phyloP scores from a whole-genome alignment of 164 flowering plant genomes.

The Chimonanthus praecox region DNA sequence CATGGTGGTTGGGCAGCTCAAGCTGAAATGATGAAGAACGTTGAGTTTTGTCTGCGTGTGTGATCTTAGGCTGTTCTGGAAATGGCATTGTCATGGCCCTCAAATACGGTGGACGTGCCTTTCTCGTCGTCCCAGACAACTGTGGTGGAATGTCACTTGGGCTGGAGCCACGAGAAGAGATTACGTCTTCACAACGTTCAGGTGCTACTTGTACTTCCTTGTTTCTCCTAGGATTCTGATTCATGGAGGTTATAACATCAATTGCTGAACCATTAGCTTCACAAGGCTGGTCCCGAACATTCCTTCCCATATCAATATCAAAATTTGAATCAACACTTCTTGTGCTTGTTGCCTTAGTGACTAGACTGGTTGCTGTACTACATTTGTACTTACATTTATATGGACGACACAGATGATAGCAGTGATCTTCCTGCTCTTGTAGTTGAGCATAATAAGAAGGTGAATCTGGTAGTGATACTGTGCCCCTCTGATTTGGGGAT shows the following conservation, averaged over 20 bases:
- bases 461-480: neutral
- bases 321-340: neutral
- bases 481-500: neutral
- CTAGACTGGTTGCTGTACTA: neutral
- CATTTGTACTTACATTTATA: neutral
- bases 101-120: slow-evolving; percentile 23
- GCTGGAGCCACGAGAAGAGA: slow-evolving; percentile 14
- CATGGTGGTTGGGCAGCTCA: slow-evolving; percentile 29
- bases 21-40: slow-evolving; percentile 37
- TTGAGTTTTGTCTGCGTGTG: slow-evolving; percentile 4
- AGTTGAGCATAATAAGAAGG: neutral
- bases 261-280: neutral
- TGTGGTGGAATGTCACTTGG: slow-evolving; percentile 6
- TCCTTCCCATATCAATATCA: neutral
- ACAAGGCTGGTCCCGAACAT: neutral
- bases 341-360: neutral
- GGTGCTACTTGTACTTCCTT: slow-evolving; percentile 7
- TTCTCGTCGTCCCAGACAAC: neutral
- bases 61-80: slow-evolving; percentile 24
- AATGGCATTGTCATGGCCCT: slow-evolving; percentile 66
- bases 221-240: neutral
- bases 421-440: neutral
- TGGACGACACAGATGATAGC: neutral
- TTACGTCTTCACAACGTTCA: slow-evolving; percentile 1
- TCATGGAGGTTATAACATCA: neutral